These are phyloP conservation scores for Penicillium occitanis DNA, from an alignment of 2,329 filamentous ascomycete genomes.

Conservation along the genomic window DNA sequence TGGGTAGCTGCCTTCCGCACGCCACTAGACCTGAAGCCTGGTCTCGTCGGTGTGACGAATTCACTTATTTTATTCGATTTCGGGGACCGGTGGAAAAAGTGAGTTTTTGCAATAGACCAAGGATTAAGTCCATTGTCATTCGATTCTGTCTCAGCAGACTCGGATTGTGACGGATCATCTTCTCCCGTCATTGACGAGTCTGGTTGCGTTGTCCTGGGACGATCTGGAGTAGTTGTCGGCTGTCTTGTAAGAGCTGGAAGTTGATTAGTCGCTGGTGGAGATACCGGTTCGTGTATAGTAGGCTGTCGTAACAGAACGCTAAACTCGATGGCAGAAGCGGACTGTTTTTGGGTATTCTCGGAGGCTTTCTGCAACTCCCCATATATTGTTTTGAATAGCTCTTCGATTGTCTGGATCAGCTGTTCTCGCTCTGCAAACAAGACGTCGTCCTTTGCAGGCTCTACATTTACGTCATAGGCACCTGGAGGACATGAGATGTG, in stretches of 20 bases:
- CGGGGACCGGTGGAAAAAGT: constrained; percentile 24
- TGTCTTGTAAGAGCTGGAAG: not conserved
- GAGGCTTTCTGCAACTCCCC: constrained; percentile 27
- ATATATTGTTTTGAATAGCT: constrained; percentile 47
- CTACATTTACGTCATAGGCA: constrained; percentile 62
- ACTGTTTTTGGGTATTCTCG: not conserved
- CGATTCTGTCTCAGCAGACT: not conserved
- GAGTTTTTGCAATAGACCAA: constrained; percentile 39
- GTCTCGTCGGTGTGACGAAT: constrained; percentile 24
- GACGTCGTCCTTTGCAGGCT: constrained; percentile 64
- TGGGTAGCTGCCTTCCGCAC: not conserved
- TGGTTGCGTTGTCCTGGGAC: not conserved
- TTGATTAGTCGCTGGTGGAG: constrained; percentile 4
- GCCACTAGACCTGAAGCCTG: not conserved
- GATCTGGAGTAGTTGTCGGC: not conserved
- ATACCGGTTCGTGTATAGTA: constrained; percentile 11
- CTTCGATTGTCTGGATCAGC: constrained; percentile 46
- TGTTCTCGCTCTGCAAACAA: constrained; percentile 53
- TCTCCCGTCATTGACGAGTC: not conserved
- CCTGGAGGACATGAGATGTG: constrained; percentile 54
- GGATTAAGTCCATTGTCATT: constrained; percentile 32
- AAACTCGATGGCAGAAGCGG: constrained; percentile 22
- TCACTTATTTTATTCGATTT: constrained; percentile 19
- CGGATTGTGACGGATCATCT: not conserved
- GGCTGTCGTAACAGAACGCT: constrained; percentile 27